These are phyloP conservation scores for Ogataea salicorniae DNA, from an alignment of 805 yeast species.

Conservation along the genomic window DNA sequence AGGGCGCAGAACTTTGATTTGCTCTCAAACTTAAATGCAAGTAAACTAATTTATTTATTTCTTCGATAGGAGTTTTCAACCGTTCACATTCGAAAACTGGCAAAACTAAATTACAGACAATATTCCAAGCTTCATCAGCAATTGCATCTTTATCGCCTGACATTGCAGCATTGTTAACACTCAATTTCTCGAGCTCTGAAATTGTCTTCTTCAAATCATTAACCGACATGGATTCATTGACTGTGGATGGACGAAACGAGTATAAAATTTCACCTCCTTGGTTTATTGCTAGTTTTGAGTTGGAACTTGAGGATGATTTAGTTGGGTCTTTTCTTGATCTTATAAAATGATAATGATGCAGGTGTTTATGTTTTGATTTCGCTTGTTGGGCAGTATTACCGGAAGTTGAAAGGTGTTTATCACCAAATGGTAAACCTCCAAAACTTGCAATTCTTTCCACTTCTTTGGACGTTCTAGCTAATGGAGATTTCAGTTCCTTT, in stretches of 20 bases:
- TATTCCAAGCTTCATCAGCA: conserved; percentile 47
- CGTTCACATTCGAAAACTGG: conserved; percentile 47
- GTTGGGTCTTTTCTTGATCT: conserved; percentile 28
- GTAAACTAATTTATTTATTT: conserved; percentile 44
- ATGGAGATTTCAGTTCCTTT: conserved; percentile 27
- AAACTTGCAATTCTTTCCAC: conserved; percentile 28
- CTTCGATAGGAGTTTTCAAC: conserved; percentile 51
- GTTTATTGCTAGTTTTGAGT: conserved; percentile 28
- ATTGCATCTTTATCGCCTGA: conserved; percentile 34
- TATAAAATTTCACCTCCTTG: conserved; percentile 32
- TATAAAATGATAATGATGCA: conserved; percentile 26
- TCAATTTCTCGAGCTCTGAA: conserved; percentile 25
- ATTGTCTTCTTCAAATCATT: conserved; percentile 29
- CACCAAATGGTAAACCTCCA: conserved; percentile 8
- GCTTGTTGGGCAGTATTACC: conserved; percentile 7
- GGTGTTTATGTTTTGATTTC: conserved; percentile 22
- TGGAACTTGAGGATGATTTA: conserved; percentile 35
- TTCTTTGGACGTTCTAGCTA: conserved; percentile 27
- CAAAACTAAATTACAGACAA: conserved; percentile 36
- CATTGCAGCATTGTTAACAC: conserved; percentile 22
- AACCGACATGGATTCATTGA: conserved; percentile 22
- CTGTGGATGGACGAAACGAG: conserved; percentile 31
- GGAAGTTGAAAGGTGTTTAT: conserved; percentile 1
- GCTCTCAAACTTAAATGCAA: conserved; percentile 27
- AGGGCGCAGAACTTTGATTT: conserved; percentile 3